phyloP scores from a whole-genome alignment of 345 rosid species.

The Raphanus sativus region DNA sequence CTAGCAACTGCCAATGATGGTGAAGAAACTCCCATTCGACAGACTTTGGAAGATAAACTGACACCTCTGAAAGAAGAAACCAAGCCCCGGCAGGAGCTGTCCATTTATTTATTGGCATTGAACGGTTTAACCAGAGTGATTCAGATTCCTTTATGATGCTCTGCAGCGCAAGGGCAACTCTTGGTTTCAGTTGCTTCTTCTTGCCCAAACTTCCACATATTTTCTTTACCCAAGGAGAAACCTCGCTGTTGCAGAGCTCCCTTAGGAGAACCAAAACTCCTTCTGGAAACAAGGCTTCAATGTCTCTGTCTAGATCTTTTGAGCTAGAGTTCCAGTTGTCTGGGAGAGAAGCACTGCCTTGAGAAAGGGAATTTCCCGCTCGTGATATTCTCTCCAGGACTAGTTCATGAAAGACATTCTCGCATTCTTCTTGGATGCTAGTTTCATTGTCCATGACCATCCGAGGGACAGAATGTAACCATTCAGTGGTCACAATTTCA shows the following conservation, averaged over 20 bases:
- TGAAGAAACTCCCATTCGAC: conserved; percentile 93
- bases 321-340: conserved; percentile 31
- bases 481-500: conserved; percentile 62
- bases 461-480: conserved; percentile 92
- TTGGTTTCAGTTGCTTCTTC: conserved; percentile 69
- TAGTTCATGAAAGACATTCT: conserved; percentile 81
- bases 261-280: conserved; percentile 62
- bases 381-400: conserved; percentile 68
- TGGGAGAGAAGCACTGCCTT: conserved; percentile 27
- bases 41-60: conserved; percentile 62
- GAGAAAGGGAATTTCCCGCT: conserved; percentile 45
- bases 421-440: conserved; percentile 95
- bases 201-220: conserved; percentile 79
- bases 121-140: conserved; percentile 73
- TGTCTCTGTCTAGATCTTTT: conserved; percentile 49
- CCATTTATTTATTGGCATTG: conserved; percentile 79
- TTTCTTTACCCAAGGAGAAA: conserved; percentile 86
- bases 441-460: conserved; percentile 80
- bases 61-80: conserved; percentile 95
- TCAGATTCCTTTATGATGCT: conserved; percentile 72
- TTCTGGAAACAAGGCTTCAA: conserved; percentile 53
- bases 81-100: conserved; percentile 94
- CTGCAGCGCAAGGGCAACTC: conserved; percentile 66
- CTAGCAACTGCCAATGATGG: conserved; percentile 88
- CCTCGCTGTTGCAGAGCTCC: conserved; percentile 73